Conservation (phyloP, 2,329 filamentous ascomycete genomes). For the Cytospora mali region DNA sequence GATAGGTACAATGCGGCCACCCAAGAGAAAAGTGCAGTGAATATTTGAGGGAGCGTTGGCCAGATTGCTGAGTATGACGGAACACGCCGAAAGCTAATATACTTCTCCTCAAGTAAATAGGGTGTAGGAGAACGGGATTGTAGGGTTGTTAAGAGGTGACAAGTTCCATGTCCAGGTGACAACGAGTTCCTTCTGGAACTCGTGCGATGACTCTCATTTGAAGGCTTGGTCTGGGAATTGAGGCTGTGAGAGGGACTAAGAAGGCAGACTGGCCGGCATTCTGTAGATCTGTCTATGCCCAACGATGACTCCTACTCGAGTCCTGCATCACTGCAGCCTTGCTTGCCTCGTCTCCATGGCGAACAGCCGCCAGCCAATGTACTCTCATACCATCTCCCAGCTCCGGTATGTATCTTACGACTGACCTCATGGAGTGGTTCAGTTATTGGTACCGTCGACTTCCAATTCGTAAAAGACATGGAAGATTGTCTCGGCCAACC, state of each 20-base stretch:
- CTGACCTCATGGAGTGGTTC: not conserved
- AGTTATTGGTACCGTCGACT: not conserved
- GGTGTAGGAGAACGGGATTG: no score
- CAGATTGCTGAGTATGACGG: no score
- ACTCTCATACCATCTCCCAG: not conserved
- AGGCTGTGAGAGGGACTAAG: not conserved
- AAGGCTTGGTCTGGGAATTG: no score
- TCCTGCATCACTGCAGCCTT: not conserved
- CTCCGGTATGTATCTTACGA: not conserved
- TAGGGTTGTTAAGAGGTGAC: no score
- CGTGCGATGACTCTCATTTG: no score
- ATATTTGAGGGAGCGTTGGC: not conserved
- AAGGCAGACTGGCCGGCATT: not conserved
- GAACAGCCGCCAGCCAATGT: not conserved
- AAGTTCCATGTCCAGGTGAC: no score
- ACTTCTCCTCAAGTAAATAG: no score
- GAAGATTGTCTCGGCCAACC: not conserved
- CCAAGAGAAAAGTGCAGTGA: not conserved
- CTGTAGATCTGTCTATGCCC: not conserved
- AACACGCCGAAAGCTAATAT: no score
- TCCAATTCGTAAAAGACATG: not conserved
- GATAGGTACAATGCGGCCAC: not conserved
- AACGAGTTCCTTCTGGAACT: no score
- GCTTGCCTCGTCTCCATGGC: not conserved
- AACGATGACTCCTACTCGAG: not conserved